These are phyloP conservation scores for Phytophthora cactorum DNA, from an alignment of 352 stramenopile species.

Conservation along the genomic window DNA sequence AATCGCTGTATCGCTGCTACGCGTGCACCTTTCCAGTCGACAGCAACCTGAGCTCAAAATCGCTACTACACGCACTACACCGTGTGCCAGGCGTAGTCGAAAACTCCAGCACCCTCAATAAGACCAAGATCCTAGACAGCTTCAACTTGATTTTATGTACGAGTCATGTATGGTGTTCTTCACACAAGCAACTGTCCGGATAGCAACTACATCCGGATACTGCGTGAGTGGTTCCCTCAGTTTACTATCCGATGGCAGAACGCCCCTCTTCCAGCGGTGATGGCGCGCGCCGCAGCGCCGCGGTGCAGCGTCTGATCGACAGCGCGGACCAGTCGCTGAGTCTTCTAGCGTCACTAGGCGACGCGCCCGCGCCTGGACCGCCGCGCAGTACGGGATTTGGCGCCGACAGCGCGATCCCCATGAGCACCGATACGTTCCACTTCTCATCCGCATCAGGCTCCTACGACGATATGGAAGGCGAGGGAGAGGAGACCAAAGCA, in stretches of 20 bases:
- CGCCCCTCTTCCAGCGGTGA: slow-evolving; percentile 25
- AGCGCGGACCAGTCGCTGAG: slow-evolving; percentile 72
- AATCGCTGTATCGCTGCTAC: too few species aligned
- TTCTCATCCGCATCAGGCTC: slow-evolving; percentile 30
- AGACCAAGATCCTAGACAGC: too few species aligned
- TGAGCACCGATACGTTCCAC: slow-evolving; percentile 46
- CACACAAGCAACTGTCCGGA: not conserved
- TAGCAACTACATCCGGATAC: slow-evolving; percentile 9
- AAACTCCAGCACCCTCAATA: too few species aligned
- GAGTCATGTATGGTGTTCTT: not conserved
- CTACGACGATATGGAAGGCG: slow-evolving; percentile 18
- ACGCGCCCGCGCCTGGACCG: slow-evolving; percentile 18
- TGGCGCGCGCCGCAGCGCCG: slow-evolving; percentile 46
- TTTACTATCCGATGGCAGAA: slow-evolving; percentile 26
- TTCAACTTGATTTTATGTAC: too few species aligned
- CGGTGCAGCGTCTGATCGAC: slow-evolving; percentile 79
- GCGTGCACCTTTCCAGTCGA: too few species aligned
- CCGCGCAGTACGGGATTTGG: slow-evolving; percentile 19
- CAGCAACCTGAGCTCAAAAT: too few species aligned
- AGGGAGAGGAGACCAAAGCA: not conserved
- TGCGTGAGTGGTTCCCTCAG: slow-evolving; percentile 16
- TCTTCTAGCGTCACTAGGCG: slow-evolving; percentile 71
- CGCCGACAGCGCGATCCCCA: slow-evolving; percentile 12
- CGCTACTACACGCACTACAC: too few species aligned
- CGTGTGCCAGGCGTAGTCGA: too few species aligned